Conservation (phyloP, 2,329 filamentous ascomycete species). For the Tolypocladium tropicale region DNA sequence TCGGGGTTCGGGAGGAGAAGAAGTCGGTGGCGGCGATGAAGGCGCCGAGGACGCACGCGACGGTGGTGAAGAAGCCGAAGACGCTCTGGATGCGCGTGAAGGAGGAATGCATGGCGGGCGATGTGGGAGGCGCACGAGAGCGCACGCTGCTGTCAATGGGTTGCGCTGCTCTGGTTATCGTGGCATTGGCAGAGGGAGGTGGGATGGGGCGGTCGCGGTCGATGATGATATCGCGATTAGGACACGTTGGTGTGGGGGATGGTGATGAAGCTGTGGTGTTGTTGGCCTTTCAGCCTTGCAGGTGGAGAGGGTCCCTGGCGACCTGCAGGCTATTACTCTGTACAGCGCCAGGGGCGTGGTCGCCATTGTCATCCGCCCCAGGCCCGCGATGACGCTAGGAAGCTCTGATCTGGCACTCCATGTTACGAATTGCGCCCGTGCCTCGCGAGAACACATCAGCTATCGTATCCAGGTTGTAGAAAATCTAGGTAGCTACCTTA, state of each 20-base stretch:
- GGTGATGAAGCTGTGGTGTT: not conserved
- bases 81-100: constrained; percentile 80
- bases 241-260: not conserved
- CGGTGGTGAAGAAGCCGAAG: constrained; percentile 97
- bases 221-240: not conserved
- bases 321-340: not conserved
- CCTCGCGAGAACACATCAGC: too few species aligned
- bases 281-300: not conserved
- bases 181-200: not conserved
- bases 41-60: constrained; percentile 70
- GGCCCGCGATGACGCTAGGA: not conserved
- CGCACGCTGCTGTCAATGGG: not conserved
- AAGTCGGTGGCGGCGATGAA: constrained; percentile 76
- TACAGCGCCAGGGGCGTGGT: not conserved
- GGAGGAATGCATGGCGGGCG: constrained; percentile 69
- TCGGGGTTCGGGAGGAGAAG: constrained; percentile 57
- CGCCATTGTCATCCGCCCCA: not conserved
- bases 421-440: too few species aligned
- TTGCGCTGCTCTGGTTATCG: not conserved
- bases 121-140: constrained; percentile 7
- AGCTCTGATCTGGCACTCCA: not conserved
- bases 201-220: not conserved
- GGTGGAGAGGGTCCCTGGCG: not conserved
- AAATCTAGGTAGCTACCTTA: too few species aligned
- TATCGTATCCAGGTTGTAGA: too few species aligned